Conservation (phyloP, 2,329 filamentous ascomycete genomes). For the Xylariaceae sp. region DNA sequence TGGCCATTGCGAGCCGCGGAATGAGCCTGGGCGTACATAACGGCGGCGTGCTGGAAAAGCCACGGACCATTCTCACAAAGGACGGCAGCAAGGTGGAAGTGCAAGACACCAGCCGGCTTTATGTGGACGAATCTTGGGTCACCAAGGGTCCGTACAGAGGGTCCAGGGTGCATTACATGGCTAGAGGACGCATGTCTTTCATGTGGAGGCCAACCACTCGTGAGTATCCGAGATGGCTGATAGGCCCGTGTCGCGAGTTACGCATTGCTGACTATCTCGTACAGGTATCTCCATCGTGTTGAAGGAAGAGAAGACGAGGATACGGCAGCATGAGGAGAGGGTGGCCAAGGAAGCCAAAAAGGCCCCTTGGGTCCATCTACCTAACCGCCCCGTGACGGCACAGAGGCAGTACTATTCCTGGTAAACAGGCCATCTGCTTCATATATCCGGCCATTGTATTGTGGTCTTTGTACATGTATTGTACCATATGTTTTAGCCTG, state of each 20-base stretch:
- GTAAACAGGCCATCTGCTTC: conserved; percentile 43
- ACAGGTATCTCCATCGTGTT: conserved; percentile 71
- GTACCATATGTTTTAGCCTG: too few species aligned
- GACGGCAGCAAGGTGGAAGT: conserved; percentile 68
- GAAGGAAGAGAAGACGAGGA: conserved; percentile 89
- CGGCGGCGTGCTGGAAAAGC: conserved; percentile 36
- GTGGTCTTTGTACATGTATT: too few species aligned
- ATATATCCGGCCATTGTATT: too few species aligned
- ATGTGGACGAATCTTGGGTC: conserved; percentile 91
- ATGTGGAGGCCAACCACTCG: conserved; percentile 69
- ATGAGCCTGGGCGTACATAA: conserved; percentile 66
- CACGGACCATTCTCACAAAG: conserved; percentile 63
- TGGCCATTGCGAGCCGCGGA: conserved; percentile 71
- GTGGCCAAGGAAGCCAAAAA: conserved; percentile 68
- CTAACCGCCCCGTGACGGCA: conserved; percentile 75
- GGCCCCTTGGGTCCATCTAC: conserved; percentile 81
- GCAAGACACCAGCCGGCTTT: conserved; percentile 72
- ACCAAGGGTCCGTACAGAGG: conserved; percentile 63
- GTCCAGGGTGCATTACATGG: conserved; percentile 62
- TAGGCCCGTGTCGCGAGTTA: too few species aligned
- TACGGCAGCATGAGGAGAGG: conserved; percentile 73
- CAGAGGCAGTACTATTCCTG: conserved; percentile 90
- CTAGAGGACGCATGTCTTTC: conserved; percentile 64
- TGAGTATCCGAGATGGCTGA: too few species aligned
- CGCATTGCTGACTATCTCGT: conserved; percentile 3